Conservation (phyloP, 352 stramenopile genomes). For the Blastocystis sp. region DNA sequence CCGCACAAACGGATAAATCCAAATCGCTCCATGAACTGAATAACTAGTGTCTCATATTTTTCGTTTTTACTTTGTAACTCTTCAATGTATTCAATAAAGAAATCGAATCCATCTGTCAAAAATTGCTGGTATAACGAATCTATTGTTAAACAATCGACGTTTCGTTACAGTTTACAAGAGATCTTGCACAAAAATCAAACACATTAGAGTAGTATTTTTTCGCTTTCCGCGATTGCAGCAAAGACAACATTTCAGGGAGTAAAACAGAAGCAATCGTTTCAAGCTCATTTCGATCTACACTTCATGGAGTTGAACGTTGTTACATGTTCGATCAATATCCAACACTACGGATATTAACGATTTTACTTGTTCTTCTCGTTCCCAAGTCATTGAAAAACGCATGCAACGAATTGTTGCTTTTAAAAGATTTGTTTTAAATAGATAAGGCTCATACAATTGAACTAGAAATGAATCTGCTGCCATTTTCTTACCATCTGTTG, state of each 20-base stretch:
- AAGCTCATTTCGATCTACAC: neutral
- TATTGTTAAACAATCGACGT: neutral
- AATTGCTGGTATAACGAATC: conserved; percentile 1
- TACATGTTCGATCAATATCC: neutral
- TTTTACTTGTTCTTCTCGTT: neutral
- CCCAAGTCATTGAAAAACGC: neutral
- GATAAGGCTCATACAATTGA: neutral
- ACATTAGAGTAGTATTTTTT: neutral
- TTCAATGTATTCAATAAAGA: neutral
- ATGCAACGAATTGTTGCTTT: neutral
- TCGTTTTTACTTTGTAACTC: neutral
- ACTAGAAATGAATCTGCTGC: neutral
- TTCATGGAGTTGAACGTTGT: neutral
- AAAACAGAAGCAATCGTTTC: neutral
- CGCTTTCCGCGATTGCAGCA: neutral
- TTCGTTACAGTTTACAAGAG: neutral
- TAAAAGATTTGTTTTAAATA: neutral
- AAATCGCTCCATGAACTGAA: conserved; percentile 49
- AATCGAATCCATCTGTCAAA: neutral
- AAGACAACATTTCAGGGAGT: neutral
- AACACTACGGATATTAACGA: neutral
- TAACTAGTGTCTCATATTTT: neutral
- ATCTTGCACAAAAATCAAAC: neutral
- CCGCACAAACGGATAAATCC: neutral
- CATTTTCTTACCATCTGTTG: neutral